A percentile compares a stretch with the other conserved stretches of the same genome.
Conservation (phyloP, 129 eudicot genomes). For the Helianthus tuberosus region DNA sequence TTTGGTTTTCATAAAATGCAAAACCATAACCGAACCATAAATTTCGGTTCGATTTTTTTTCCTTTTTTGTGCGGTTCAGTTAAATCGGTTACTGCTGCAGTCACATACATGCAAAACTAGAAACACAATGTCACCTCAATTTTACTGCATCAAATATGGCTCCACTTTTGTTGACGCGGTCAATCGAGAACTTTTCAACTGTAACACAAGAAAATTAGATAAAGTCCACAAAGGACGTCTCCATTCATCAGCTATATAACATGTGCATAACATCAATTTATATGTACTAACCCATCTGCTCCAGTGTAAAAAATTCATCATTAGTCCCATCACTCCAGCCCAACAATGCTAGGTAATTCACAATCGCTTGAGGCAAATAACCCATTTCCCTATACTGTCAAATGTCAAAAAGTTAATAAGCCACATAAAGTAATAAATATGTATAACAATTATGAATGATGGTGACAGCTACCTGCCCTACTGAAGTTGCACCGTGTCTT, state of each 20-base stretch:
- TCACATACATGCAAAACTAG: neutral
- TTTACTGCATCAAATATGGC: slow-evolving; percentile 88
- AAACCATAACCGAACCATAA: too few relatives aligned
- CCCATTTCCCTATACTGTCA: slow-evolving; percentile 91
- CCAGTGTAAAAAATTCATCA: slow-evolving; percentile 83
- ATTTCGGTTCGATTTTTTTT: too few relatives aligned
- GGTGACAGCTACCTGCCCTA: slow-evolving; percentile 76
- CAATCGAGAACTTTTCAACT: slow-evolving; percentile 89
- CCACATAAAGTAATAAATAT: neutral
- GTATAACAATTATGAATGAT: neutral
- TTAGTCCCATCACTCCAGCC: slow-evolving; percentile 99
- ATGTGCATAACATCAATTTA: slow-evolving; percentile 20
- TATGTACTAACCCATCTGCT: slow-evolving; percentile 72
- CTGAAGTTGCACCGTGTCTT: slow-evolving; percentile 99
- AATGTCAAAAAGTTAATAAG: slow-evolving; percentile 2
- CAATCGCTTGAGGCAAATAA: slow-evolving; percentile 85
- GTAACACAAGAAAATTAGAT: slow-evolving; percentile 38
- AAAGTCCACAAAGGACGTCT: neutral
- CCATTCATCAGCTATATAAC: slow-evolving; percentile 17
- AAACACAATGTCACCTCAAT: slow-evolving; percentile 59
- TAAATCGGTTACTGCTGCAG: neutral
- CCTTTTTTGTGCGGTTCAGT: too few relatives aligned
- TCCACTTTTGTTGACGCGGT: slow-evolving; percentile 94
- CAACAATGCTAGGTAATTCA: slow-evolving; percentile 86
- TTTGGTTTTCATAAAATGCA: too few relatives aligned